Percentiles rank a stretch among this genome's conserved stretches.
Evolutionary conservation across 2,329 filamentous ascomycete species (phyloP).

Genomic region (Pochonia chlamydosporia): DNA sequence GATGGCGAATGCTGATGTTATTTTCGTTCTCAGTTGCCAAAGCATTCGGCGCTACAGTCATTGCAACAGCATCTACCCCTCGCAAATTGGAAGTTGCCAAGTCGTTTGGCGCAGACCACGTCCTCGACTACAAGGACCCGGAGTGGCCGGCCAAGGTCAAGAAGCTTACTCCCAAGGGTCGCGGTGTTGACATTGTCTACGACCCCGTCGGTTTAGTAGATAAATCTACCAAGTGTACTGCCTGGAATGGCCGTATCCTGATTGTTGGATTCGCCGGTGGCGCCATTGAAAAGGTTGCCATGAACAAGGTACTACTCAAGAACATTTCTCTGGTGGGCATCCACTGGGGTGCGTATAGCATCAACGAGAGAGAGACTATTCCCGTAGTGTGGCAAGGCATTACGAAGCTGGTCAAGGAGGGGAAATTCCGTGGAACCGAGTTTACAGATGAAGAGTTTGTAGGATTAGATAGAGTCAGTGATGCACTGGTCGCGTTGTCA

Average conservation of each 20-base stretch:
- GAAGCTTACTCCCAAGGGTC: slow-evolving; percentile 65
- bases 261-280: slow-evolving; percentile 77
- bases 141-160: slow-evolving; percentile 66
- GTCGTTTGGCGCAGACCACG: slow-evolving; percentile 78
- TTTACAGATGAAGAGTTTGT: slow-evolving; percentile 79
- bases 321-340: slow-evolving; percentile 87
- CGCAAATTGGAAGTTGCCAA: slow-evolving; percentile 76
- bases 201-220: slow-evolving; percentile 91
- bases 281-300: slow-evolving; percentile 81
- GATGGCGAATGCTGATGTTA: too few relatives aligned
- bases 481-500: slow-evolving; percentile 71
- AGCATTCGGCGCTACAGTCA: slow-evolving; percentile 84
- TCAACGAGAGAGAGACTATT: slow-evolving; percentile 65
- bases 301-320: slow-evolving; percentile 90
- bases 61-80: slow-evolving; percentile 79
- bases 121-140: slow-evolving; percentile 66
- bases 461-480: slow-evolving; percentile 72
- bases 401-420: slow-evolving; percentile 67
- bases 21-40: slow-evolving; percentile 61
- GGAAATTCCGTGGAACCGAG: slow-evolving; percentile 76
- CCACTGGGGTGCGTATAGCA: slow-evolving; percentile 84
- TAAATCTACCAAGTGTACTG: slow-evolving; percentile 80
- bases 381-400: slow-evolving; percentile 76
- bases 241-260: slow-evolving; percentile 85
- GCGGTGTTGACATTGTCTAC: slow-evolving; percentile 86